Conservation (phyloP, 257 asterid genomes). For the Nicotiana paniculata region DNA sequence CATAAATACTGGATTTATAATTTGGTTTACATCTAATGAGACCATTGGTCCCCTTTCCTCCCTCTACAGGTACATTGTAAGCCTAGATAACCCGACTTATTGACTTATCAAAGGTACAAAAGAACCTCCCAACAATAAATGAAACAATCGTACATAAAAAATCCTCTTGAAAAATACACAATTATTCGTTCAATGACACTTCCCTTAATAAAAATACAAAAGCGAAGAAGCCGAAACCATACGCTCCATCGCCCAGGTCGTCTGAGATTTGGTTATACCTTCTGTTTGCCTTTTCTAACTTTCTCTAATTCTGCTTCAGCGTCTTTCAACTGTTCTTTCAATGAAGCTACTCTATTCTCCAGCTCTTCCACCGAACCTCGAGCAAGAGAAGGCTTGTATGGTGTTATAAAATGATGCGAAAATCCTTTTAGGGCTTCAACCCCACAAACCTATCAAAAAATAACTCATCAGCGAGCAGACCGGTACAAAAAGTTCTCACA, state of each 20-base stretch:
- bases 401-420: slow-evolving; percentile 52
- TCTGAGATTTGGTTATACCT: slow-evolving; percentile 24
- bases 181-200: neutral
- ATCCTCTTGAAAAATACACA: neutral
- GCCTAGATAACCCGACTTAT: slow-evolving; percentile 15
- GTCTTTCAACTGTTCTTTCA: slow-evolving; percentile 49
- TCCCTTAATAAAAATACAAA: neutral
- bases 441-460: slow-evolving; percentile 64
- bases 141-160: neutral
- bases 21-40: neutral
- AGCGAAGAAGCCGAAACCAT: too few species aligned
- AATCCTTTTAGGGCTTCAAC: slow-evolving; percentile 68
- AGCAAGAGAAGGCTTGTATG: slow-evolving; percentile 51
- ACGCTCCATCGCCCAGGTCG: neutral
- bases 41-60: neutral
- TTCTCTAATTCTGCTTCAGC: slow-evolving; percentile 72
- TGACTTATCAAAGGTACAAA: slow-evolving; percentile 13
- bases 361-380: slow-evolving; percentile 64
- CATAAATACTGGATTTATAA: neutral
- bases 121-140: neutral
- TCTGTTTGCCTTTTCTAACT: slow-evolving; percentile 70
- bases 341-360: slow-evolving; percentile 47
- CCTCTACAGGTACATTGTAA: neutral
- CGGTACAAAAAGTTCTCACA: neutral
- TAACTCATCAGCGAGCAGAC: neutral